These are phyloP conservation scores for Cryptococcus depauperatus DNA, from an alignment of 1,284 basidiomycete species.

Conservation along the genomic window DNA sequence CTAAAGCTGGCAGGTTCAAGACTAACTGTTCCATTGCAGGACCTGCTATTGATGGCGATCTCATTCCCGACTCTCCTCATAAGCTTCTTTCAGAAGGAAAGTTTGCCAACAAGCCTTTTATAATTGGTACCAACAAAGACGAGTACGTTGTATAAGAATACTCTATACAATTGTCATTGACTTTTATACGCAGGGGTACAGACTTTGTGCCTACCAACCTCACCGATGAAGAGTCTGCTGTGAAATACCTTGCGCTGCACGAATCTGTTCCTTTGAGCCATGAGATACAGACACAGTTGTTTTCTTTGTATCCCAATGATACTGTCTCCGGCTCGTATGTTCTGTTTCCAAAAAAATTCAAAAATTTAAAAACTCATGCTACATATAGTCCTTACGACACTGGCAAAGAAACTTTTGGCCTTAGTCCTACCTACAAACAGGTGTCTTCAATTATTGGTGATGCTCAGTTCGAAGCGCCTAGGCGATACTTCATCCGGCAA, in stretches of 20 bases:
- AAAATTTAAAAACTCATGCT: not conserved
- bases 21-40: constrained; percentile 6
- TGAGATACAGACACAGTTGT: constrained; percentile 13
- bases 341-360: not conserved
- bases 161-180: not conserved
- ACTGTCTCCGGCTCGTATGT: constrained; percentile 28
- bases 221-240: constrained; percentile 12
- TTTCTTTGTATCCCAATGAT: constrained; percentile 26
- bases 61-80: constrained; percentile 36
- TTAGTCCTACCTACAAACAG: constrained; percentile 22
- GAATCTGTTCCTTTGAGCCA: constrained; percentile 15
- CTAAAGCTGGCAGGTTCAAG: no score
- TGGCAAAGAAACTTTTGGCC: constrained; percentile 36
- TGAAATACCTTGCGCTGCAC: constrained; percentile 17
- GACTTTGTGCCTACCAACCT: constrained; percentile 27
- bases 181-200: constrained; percentile 23
- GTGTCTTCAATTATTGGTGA: constrained; percentile 28
- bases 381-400: constrained; percentile 30
- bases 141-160: constrained; percentile 22
- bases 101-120: constrained; percentile 40
- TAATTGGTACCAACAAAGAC: constrained; percentile 40
- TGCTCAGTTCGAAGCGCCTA: constrained; percentile 25
- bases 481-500: constrained; percentile 27
- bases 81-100: constrained; percentile 28
- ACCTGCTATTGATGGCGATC: constrained; percentile 39